Conservation (phyloP, 2,329 filamentous ascomycete species). For the Fusarium pilosicola region DNA sequence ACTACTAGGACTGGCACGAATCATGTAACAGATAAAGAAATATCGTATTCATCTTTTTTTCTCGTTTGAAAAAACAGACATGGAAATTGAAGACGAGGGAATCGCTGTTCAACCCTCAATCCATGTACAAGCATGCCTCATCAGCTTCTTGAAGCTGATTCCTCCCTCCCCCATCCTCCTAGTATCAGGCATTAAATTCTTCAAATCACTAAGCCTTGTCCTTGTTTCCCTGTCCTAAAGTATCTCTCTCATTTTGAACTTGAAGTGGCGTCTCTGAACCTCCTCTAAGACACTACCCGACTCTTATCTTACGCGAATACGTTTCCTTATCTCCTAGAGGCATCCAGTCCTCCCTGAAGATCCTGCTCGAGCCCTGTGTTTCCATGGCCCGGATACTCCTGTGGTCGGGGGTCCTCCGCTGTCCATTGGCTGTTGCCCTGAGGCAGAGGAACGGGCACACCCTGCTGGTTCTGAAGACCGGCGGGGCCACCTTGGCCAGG, state of each 20-base stretch:
- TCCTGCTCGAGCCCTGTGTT: conserved; percentile 66
- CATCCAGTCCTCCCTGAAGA: conserved; percentile 60
- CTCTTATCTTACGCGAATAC: neutral
- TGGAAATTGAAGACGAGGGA: conserved; percentile 23
- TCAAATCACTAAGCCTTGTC: conserved; percentile 11
- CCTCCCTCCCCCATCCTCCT: neutral
- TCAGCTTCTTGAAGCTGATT: conserved; percentile 1
- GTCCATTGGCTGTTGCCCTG: conserved; percentile 64
- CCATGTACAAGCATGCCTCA: conserved; percentile 15
- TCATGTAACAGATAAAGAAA: conserved; percentile 32
- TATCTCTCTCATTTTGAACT: conserved; percentile 16
- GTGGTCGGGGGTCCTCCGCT: conserved; percentile 68
- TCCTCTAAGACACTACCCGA: conserved; percentile 2
- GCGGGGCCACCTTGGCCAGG: conserved; percentile 51
- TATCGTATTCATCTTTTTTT: conserved; percentile 42
- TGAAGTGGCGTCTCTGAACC: conserved; percentile 1
- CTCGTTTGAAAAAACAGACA: conserved; percentile 31
- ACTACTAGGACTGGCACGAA: no score
- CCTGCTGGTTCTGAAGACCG: conserved; percentile 51
- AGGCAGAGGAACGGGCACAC: conserved; percentile 63
- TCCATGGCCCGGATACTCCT: conserved; percentile 63
- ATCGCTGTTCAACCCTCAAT: conserved; percentile 5
- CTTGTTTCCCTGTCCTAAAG: neutral
- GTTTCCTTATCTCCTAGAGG: conserved; percentile 47
- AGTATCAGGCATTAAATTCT: conserved; percentile 31